Base-by-base conservation (phyloP, 352 stramenopile genomes). In the Globisporangium lucens region DNA sequence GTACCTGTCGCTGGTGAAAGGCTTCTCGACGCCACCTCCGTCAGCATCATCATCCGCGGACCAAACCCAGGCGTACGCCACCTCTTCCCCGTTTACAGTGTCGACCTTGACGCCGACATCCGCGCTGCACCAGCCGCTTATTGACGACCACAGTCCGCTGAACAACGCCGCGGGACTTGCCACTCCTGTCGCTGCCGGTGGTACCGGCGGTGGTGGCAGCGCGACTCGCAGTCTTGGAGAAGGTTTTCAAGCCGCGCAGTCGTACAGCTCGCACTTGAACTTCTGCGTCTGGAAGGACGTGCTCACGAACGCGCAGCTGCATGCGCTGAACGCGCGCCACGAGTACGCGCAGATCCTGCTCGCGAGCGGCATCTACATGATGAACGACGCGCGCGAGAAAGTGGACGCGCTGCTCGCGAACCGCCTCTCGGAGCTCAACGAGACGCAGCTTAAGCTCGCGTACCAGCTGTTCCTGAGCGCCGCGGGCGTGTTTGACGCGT, bases 401-500 rank as follows among this genome's bases (percentile, higher is more conserved):
- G 70, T 87, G 57, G 82, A 89, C 63, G 57, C 36, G 13, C 71
- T 84, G 52, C 65, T 87, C 17, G 56, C 68, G 27, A 63, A 77
- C 24, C 73, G 77, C 38, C 64, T 83, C 20, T 70, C 66, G 46
- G 80, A 88, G 56, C 75, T 85, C 46, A 67, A 82, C 56, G 83
- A 92, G 61, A 77, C 75, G 61, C 73, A 90, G 63, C 74, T 92
- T 38, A 92, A 92, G 66, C 70, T 88, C 66, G 82, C 75, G 62
- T 89, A 92, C 58, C 82, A 92, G 62, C 63, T 88, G 3, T 51
- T 90, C 15, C 72, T 90, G 56, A 78, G 84, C n/a, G 77, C 80
- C 0, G 76, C 83, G 0, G 83, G 83, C 4, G 67, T 89, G 30
- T 68, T 90, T 4, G 75, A 87, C 8, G 77, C 79, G 12, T 86